Base-by-base conservation (phyloP, 192 early-diverging fungal species). In the Entomortierella lignicola region DNA sequence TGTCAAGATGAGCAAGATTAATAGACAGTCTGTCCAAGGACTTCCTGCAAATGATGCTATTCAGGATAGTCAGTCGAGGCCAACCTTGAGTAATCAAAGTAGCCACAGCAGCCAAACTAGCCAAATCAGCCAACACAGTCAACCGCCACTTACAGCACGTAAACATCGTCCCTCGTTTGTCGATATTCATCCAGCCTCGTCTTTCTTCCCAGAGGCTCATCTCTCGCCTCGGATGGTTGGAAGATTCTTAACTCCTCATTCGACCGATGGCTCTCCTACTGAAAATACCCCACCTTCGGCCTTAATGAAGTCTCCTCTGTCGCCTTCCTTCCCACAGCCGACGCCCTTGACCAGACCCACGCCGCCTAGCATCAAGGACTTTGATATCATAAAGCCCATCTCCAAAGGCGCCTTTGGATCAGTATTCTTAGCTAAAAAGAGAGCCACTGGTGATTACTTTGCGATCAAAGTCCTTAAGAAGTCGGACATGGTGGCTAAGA, bases 321-420 rank as follows among this genome's bases (percentile, higher is more conserved):
- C 83, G 17, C 69, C 73, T 3, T 73, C 80, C 12, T 81, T 77
- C 56, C 72, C 83, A 3, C 74, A 80, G 31, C 80, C 83, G n/a
- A 84, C 72, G 8, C 73, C 81, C 0, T 59, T 84, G 1, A 73
- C 87, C 2, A 71, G 83, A 41, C 88, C 89, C 8, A 88, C 86
- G 5, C 72, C 86, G 18, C 92, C 93, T 0, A 91, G 87, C 44
- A 95, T 95, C 72, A 94, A 95, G 71, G 94, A 96, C 77, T 96
- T 89, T 77, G 92, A 95, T 54, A 92, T 96, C 55, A 92, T 96
- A 72, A 96, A 96, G 74, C 92, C 94, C 1, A 96, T 96, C 44
- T 93, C 91, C 54, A 95, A 95, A 83, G 94, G 94, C 12, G 94
- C 94, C 0, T 96, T 94, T 86, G 94, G 94, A 25, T 92, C 92